Evolutionary conservation across 352 stramenopile genomes (phyloP), one percentile per base, ranked within the genome.

Genomic region (Stephanocyclus meneghinianus): DNA sequence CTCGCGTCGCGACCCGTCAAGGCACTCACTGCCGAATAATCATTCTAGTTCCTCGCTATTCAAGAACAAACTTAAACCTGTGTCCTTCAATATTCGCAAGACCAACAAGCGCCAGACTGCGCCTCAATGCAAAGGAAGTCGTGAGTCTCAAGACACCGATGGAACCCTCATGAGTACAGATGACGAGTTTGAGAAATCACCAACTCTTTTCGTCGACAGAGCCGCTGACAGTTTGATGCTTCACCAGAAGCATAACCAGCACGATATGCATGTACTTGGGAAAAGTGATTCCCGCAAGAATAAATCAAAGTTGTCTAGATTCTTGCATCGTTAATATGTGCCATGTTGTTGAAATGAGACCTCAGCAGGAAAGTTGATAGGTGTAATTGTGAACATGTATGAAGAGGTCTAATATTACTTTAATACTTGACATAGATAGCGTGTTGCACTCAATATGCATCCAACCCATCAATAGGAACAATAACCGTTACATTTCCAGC

Each of bases 21-120:
- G 13, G 21, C 18, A 29, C 11, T 55, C 60, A 55, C 21, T 15
- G 37, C 10, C 32, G 29, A 11, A 2, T 15, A 48, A 51, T 53
- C 35, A 40, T 13, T 3, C 53, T 44, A 44, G 26, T 13, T 68
- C 60, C 51, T 26, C 51, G 4, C 16, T 16, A n/a, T 68, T 68
- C 60, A 68, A 56, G 42, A 40, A 68, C 18, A 68, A 68, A 45
- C 60, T 68, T 15, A 68, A 56, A 56, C 60, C 60, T 44, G 37
- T 56, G n/a, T 30, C 37, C 5, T 68, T 68, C 21, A 11, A 56
- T n/a, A 57, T 55, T 16, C 11, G 10, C 16, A 29, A 60, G 26
- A n/a, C 51, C 32, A 16, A 42, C 9, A 68, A 68, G n/a, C 60
- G 37, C 18, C 60, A 68, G 18, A 68, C 60, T 18, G 37, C 44